Base-by-base conservation (phyloP, 2,329 filamentous ascomycete species). In the Calonectria leucothoes region DNA sequence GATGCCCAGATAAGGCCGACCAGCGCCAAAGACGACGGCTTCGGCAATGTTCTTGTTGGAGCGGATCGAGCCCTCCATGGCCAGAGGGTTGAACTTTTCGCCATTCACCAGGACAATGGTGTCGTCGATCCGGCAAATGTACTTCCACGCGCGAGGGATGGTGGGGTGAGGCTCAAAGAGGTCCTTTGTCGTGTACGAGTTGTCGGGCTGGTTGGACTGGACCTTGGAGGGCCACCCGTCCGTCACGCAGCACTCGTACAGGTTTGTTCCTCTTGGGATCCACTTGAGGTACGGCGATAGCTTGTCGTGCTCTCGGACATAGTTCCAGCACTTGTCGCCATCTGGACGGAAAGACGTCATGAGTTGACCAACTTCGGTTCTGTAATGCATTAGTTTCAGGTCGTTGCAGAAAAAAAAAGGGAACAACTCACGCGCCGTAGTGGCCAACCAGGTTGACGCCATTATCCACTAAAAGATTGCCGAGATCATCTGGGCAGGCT, bases 31-130 rank as follows among this genome's bases (percentile, higher is more conserved):
- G 25, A 93, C 86, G n/a, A 93, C 82, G 0, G 88, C 88, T 71
- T 93, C 91, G 3, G 84, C 79, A 6, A 93, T 76, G 7, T 87
- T 71, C 12, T 81, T 75, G 51, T 80, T 81, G 2, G 86, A 87
- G 6, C 86, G 83, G 8, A 93, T 86, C 0, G 85, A 85, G 20
- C 87, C 88, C 81, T 94, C 92, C 27, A 93, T 81, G 2, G 89
- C 88, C 6, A 89, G 87, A 1, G 92, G 91, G 78, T 93, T 91
- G 76, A 93, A 92, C 78, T 93, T 94, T 84, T 93, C 93, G 7
- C 92, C 92, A 11, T 91, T 93, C 31, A 90, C 83, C 6, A 94
- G 85, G 0, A 89, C 90, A 33, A 93, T 86, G 69, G 91, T 91
- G 11, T 90, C 88, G 75, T 94, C 92, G 2, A 88, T 87, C 49